phyloP scores from a whole-genome alignment of 768 basidiomycete species.

The Pulveroboletus sp. region DNA sequence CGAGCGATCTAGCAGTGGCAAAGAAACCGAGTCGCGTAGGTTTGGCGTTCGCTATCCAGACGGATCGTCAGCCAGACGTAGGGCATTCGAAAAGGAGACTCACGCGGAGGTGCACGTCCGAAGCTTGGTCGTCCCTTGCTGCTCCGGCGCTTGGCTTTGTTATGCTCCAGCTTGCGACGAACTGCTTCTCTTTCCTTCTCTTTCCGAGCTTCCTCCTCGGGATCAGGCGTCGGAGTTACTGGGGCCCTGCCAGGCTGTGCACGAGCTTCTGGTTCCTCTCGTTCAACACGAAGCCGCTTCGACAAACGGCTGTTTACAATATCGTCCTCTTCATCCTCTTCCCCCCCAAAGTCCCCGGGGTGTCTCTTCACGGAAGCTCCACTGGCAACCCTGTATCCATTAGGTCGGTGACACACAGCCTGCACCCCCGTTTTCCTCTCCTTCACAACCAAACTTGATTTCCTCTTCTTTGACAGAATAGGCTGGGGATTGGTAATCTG shows the following conservation, averaged over 20 bases:
- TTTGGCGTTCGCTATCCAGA: conserved; percentile 34
- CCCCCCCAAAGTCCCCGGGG: conserved; percentile 57
- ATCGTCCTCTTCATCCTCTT: conserved; percentile 43
- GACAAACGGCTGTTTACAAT: conserved; percentile 35
- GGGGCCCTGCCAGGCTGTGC: conserved; percentile 33
- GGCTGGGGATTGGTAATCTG: conserved; percentile 18
- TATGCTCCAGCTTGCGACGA: conserved; percentile 59
- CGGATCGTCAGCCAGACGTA: conserved; percentile 7
- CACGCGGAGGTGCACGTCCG: conserved; percentile 39
- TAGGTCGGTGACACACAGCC: conserved; percentile 18
- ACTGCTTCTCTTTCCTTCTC: conserved; percentile 54
- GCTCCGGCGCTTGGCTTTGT: conserved; percentile 64
- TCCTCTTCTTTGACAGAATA: conserved; percentile 36
- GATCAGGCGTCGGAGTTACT: conserved; percentile 21
- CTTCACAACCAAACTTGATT: conserved; percentile 47
- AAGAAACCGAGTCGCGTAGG: conserved; percentile 66
- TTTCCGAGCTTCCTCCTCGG: conserved; percentile 30
- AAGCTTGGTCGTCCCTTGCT: conserved; percentile 49
- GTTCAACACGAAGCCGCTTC: conserved; percentile 41
- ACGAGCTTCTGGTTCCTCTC: conserved; percentile 22
- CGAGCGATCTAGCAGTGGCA: conserved; percentile 62
- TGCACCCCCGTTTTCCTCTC: conserved; percentile 20
- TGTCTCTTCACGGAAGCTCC: conserved; percentile 31
- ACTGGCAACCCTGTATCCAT: conserved; percentile 23
- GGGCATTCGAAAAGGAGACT: conserved; percentile 17